These are phyloP conservation scores for Fonsecaea nubica DNA, from an alignment of 2,329 filamentous ascomycete species.

Conservation along the genomic window DNA sequence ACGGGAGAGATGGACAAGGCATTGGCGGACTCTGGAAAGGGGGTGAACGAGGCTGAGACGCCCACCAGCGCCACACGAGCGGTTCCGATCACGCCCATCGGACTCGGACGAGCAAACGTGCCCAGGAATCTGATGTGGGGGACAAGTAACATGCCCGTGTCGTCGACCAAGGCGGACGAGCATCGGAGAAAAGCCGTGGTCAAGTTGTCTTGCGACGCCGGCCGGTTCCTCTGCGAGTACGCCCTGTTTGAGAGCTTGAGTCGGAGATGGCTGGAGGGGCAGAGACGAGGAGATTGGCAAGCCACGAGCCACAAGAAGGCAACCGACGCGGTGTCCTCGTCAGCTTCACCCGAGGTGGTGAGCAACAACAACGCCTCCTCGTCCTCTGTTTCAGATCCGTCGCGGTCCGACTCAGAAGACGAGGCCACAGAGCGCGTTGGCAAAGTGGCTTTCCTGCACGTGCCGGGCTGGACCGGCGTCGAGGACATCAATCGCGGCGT, in stretches of 20 bases:
- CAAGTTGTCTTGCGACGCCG: slow-evolving; percentile 71
- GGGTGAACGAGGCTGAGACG: background rate
- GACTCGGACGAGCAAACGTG: background rate
- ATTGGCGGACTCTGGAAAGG: background rate
- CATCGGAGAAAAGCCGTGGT: slow-evolving; percentile 45
- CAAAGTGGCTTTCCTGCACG: slow-evolving; percentile 73
- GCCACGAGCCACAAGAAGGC: slow-evolving; percentile 42
- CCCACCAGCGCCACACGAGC: background rate
- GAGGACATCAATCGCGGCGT: slow-evolving; percentile 50
- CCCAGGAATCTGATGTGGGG: slow-evolving; percentile 26
- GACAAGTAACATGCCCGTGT: slow-evolving; percentile 13
- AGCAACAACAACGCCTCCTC: background rate
- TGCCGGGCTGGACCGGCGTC: slow-evolving; percentile 66
- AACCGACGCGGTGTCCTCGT: background rate
- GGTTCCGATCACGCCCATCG: background rate
- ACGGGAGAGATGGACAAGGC: slow-evolving; percentile 8
- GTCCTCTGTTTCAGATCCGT: background rate
- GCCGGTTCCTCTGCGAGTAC: slow-evolving; percentile 78
- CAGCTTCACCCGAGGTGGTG: background rate
- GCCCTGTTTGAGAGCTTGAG: slow-evolving; percentile 67
- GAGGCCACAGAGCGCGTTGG: slow-evolving; percentile 37
- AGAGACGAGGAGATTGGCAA: background rate
- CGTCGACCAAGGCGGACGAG: slow-evolving; percentile 20
- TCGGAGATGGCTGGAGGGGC: slow-evolving; percentile 30
- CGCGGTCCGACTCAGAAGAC: background rate